phyloP scores from a whole-genome alignment of 2,329 filamentous ascomycete species.

The Fusarium sp. region DNA sequence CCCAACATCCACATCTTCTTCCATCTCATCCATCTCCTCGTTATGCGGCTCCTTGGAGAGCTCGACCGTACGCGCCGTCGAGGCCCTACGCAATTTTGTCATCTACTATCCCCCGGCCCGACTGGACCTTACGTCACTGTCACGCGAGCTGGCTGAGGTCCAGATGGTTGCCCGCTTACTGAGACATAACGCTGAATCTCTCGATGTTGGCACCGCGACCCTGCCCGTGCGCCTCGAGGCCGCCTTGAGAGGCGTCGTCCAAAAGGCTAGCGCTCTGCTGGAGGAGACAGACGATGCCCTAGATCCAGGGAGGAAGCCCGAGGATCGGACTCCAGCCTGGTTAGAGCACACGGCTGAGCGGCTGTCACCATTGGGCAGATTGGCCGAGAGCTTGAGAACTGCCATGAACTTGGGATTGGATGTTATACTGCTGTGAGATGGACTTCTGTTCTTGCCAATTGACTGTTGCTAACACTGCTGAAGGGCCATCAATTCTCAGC shows the following conservation, averaged over 20 bases:
- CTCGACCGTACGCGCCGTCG: conserved; percentile 35
- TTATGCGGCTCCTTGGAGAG: conserved; percentile 44
- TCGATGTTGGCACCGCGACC: conserved; percentile 27
- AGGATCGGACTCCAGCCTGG: conserved; percentile 36
- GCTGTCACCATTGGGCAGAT: conserved; percentile 34
- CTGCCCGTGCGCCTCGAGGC: conserved; percentile 30
- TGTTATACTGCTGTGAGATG: conserved; percentile 40
- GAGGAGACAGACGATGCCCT: conserved; percentile 46
- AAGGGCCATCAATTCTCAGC: conserved; percentile 45
- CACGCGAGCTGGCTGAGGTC: conserved; percentile 49
- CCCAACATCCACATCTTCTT: background rate
- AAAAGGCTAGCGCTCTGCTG: conserved; percentile 34
- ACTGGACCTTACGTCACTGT: conserved; percentile 43
- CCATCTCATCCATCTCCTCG: conserved; percentile 30
- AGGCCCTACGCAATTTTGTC: conserved; percentile 45
- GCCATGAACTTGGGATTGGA: conserved; percentile 47
- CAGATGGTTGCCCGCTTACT: conserved; percentile 47
- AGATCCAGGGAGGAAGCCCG: conserved; percentile 21
- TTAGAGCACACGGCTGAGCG: conserved; percentile 46
- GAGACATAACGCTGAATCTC: conserved; percentile 41
- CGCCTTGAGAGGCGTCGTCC: conserved; percentile 38
- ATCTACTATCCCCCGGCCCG: conserved; percentile 45
- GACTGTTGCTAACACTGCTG: conserved; percentile 15
- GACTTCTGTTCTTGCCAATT: background rate
- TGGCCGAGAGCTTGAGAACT: conserved; percentile 41